Base-by-base conservation (phyloP, 1,139 yeast genomes). In the Kodamaea arcana region DNA sequence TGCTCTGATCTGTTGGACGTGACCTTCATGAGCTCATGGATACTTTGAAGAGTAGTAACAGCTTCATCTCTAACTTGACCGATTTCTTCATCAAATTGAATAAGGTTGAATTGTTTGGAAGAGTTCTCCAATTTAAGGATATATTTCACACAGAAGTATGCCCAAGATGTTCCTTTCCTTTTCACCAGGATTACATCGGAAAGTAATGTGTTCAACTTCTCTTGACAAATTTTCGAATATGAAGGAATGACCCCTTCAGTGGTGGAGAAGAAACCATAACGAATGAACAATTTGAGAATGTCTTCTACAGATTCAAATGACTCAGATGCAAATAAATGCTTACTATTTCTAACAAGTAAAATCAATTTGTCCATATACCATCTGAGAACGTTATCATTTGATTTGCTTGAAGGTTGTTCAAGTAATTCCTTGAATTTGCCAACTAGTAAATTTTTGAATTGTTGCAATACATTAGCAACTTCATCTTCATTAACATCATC, bases 281-380 rank as follows among this genome's bases (percentile, higher is more conserved):
- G 55, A 14, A 82, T 67, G 30, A 85, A 55, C 10, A 75, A 60
- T 29, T 68, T 62, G 33, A 88, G 55, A 12, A 81, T 59, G 1
- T 62, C 61, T 33, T 75, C 73, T 15, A 79, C 51, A 65, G 78
- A 65, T 28, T 56, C 54, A 11, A 61, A 48, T 27, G 37, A 35
- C 30, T 13, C 30, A 13, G 29, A 36, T 9, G 40, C 44, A 15
- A 55, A 26, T 16, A 51, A 47, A 28, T 48, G 39, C 50, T 71
- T 71, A 48, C 78, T 68, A 45, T 62, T 58, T 47, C 84, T 71
- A 4, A 81, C 64, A 12, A 86, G 58, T 34, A 73, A 72, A 15
- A 83, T 64, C 18, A 84, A 50, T 37, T 77, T 75, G 53, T 87
- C 96, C 33, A 86, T 58, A 9, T 75, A 71, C 80, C 92, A 87